A percentile compares a stretch with the other conserved stretches of the same genome.
These are phyloP conservation scores for Mycena vulgaris DNA, from an alignment of 768 basidiomycete genomes.

Conservation along the genomic window DNA sequence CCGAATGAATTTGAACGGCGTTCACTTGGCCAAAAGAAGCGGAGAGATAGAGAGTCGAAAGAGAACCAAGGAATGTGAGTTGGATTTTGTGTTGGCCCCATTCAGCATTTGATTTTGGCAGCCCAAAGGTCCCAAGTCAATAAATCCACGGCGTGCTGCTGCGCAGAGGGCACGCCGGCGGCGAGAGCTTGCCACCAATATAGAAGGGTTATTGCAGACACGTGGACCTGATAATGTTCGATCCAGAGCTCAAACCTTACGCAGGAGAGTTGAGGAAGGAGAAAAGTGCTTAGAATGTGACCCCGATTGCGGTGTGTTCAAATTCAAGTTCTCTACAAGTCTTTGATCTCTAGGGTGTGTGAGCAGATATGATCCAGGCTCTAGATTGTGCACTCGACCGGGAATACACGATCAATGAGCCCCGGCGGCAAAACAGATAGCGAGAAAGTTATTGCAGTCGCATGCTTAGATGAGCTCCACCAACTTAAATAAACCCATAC, in stretches of 20 bases:
- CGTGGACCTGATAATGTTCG: no score
- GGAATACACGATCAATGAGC: neutral
- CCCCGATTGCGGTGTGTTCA: neutral
- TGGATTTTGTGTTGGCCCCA: no score
- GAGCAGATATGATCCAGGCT: neutral
- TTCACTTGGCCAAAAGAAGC: neutral
- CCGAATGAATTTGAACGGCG: constrained; percentile 7
- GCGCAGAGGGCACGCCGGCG: neutral
- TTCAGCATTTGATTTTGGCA: neutral
- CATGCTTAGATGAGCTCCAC: neutral
- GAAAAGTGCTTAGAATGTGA: neutral
- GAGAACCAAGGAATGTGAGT: neutral
- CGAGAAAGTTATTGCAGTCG: neutral
- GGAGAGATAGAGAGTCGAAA: no score
- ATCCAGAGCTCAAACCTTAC: constrained; percentile 2
- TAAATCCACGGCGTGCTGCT: neutral
- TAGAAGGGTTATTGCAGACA: no score
- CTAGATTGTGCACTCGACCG: neutral
- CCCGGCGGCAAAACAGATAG: neutral
- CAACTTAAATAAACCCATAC: no score
- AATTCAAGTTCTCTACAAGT: neutral
- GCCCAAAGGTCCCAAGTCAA: neutral
- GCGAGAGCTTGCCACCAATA: neutral
- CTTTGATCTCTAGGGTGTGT: neutral
- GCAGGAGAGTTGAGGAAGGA: neutral